Base-by-base conservation (phyloP, 2,329 filamentous ascomycete genomes). In the Coleophoma crateriformis region DNA sequence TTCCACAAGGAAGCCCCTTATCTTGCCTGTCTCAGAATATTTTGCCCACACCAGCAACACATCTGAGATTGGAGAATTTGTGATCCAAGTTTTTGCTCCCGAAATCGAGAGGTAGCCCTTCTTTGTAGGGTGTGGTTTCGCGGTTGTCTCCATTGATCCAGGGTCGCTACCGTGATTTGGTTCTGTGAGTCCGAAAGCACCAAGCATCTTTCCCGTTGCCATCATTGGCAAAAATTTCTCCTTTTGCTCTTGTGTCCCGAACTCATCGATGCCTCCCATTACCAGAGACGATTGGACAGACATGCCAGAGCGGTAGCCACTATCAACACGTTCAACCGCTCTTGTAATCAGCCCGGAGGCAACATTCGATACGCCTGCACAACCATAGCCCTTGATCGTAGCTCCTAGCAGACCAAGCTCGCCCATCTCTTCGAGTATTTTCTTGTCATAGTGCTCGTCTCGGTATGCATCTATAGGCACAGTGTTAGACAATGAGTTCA, bases 61-160 rank as follows among this genome's bases (percentile, higher is more conserved):
- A 60, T 95, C 89, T 2, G 90, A 82, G 60, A 96, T 95, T 3
- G 90, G 90, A 7, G 88, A 92, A 69, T 96, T 96, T 13, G 90
- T 96, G 66, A 96, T 96, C 90, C 90, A 96, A 0, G 91, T 96
- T 76, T 96, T 96, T 45, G 87, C 74, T 2, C 90, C 90, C 42
- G 84, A 89, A 34, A 96, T 71, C 40, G 84, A 79, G 60, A 85
- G 87, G 67, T 90, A 89, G 1, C 90, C 90, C 63, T 88, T 85
- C 74, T 91, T 91, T 7, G 81, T 84, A 6, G 90, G 88, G 65
- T 96, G 90, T 45, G 85, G 84, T 65, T 84, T 89, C n/a, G 90
- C 91, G 10, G 80, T 77, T 6, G 86, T 90, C 75, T 96, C 90
- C 89, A 96, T 92, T 34, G 86, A 88, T 13, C 90, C 90, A 5